Conservation (phyloP, 352 stramenopile species). For the Globisporangium solare region DNA sequence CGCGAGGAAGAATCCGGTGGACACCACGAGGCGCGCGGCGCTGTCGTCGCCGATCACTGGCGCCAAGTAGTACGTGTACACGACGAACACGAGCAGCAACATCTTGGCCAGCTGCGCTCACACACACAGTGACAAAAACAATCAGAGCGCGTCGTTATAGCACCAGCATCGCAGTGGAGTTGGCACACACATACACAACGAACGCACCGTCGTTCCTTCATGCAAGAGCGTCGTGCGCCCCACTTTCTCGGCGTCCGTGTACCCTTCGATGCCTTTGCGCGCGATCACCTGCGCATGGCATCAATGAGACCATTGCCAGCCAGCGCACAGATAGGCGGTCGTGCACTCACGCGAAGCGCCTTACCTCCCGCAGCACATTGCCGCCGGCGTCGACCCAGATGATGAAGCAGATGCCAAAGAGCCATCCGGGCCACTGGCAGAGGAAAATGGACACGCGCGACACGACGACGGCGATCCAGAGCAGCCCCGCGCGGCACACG, state of each 20-base stretch:
- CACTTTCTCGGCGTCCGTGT: slow-evolving; percentile 54
- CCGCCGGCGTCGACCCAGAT: slow-evolving; percentile 67
- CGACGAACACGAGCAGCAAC: slow-evolving; percentile 57
- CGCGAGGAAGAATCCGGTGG: slow-evolving; percentile 64
- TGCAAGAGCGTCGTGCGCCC: slow-evolving; percentile 60
- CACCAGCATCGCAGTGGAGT: neutral
- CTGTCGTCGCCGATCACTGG: slow-evolving; percentile 48
- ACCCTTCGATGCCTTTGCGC: slow-evolving; percentile 51
- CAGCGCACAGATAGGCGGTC: too few species aligned
- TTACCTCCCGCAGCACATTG: slow-evolving; percentile 56
- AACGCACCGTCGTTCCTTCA: slow-evolving; percentile 46
- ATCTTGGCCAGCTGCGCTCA: slow-evolving; percentile 47
- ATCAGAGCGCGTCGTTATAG: neutral
- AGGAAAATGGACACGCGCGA: slow-evolving; percentile 59
- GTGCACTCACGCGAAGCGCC: neutral
- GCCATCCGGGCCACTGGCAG: slow-evolving; percentile 59
- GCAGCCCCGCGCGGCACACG: slow-evolving; percentile 51
- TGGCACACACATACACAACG: neutral
- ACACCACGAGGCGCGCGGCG: slow-evolving; percentile 47
- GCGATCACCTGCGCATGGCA: slow-evolving; percentile 45
- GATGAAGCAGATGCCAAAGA: slow-evolving; percentile 67
- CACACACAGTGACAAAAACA: too few species aligned
- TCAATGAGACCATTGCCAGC: too few species aligned
- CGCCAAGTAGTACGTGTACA: slow-evolving; percentile 73
- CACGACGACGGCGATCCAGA: slow-evolving; percentile 63